These are phyloP conservation scores for Syncephalastrum racemosum DNA, from an alignment of 371 early-diverging fungal species.

Conservation along the genomic window DNA sequence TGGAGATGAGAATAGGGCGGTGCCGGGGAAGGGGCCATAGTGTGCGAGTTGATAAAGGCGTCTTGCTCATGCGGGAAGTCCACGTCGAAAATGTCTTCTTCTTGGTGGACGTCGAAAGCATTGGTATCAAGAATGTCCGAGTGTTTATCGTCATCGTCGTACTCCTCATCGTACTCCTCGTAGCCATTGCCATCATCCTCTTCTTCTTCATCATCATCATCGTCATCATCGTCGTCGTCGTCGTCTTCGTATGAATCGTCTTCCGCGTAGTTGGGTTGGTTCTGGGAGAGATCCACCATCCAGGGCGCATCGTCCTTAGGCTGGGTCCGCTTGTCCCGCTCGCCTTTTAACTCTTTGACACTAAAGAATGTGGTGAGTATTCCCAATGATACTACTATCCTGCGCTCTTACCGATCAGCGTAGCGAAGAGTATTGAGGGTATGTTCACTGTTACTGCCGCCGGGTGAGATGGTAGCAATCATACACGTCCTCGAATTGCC, in stretches of 20 bases:
- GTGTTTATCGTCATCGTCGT: constrained; percentile 27
- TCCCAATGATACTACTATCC: background rate
- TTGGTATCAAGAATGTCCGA: constrained; percentile 43
- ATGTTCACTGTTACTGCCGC: constrained; percentile 92
- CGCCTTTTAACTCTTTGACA: constrained; percentile 88
- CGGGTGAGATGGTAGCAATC: constrained; percentile 97
- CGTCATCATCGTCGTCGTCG: constrained; percentile 1
- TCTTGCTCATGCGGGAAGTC: constrained; percentile 53
- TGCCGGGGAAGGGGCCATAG: constrained; percentile 10
- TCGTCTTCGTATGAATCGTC: constrained; percentile 5
- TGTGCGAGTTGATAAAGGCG: constrained; percentile 23
- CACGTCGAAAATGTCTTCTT: constrained; percentile 53
- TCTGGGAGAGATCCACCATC: background rate
- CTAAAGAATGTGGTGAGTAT: constrained; percentile 29
- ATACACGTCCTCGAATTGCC: constrained; percentile 97
- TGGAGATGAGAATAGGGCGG: constrained; percentile 8
- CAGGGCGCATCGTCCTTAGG: background rate
- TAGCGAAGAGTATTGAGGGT: constrained; percentile 98
- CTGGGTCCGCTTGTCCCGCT: constrained; percentile 31
- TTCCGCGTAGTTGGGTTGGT: background rate
- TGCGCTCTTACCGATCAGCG: constrained; percentile 81
- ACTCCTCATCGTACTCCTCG: constrained; percentile 21
- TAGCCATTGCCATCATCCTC: constrained; percentile 5
- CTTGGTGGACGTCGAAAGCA: constrained; percentile 45
- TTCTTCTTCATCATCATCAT: constrained; percentile 13